These are phyloP conservation scores for Crithidia fasciculata DNA, from an alignment of 208 protist genomes.

Conservation along the genomic window DNA sequence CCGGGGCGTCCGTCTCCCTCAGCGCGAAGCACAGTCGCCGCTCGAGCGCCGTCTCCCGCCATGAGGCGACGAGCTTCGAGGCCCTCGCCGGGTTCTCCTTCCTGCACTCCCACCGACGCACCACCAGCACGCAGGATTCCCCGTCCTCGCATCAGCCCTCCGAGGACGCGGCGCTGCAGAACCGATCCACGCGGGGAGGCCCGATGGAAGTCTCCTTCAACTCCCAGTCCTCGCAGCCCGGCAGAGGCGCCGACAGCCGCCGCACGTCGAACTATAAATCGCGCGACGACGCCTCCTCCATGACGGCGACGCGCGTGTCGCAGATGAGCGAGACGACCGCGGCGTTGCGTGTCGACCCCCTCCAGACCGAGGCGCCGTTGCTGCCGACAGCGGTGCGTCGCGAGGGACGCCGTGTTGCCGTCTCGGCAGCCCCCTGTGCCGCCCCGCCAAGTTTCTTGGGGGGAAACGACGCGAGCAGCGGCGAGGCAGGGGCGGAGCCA, in stretches of 20 bases:
- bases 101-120: constrained; percentile 20
- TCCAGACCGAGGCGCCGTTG: constrained; percentile 16
- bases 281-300: constrained; percentile 9
- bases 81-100: constrained; percentile 32
- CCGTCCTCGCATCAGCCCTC: constrained; percentile 27
- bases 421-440: constrained; percentile 60
- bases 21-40: constrained; percentile 18
- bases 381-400: constrained; percentile 30
- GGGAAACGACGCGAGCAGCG: background rate
- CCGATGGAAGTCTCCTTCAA: constrained; percentile 30
- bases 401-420: constrained; percentile 62
- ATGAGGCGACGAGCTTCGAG: constrained; percentile 19
- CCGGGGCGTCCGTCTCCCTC: constrained; percentile 12
- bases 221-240: constrained; percentile 26
- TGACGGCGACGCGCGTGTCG: constrained; percentile 21
- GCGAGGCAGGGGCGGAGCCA: background rate
- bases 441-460: constrained; percentile 1
- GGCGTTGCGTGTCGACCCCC: constrained; percentile 26
- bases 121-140: constrained; percentile 18
- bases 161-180: constrained; percentile 13
- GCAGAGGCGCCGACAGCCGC: constrained; percentile 10
- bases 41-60: constrained; percentile 22
- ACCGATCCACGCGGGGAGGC: constrained; percentile 10
- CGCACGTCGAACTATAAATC: constrained; percentile 10
- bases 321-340: constrained; percentile 22